Evolutionary conservation across 176 grass and related monocot species (phyloP).

Genomic region (Hsuehochloa calcarea): DNA sequence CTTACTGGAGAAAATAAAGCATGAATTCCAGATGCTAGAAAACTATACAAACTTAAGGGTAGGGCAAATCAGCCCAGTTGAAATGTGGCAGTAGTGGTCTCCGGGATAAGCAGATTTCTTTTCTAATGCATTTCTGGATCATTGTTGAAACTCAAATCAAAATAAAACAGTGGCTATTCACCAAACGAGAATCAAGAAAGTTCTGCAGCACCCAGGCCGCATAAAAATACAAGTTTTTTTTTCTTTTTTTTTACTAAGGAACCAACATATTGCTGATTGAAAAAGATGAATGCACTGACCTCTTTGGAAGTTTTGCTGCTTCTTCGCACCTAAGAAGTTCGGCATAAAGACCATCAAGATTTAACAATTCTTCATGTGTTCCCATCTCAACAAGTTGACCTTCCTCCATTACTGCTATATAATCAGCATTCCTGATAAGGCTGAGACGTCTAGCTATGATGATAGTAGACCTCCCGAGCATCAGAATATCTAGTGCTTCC

Average conservation of each 20-base stretch:
- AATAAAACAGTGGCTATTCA: not conserved
- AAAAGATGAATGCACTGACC: slow-evolving; percentile 56
- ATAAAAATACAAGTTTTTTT: not conserved
- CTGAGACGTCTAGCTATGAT: slow-evolving; percentile 94
- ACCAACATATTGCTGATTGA: not conserved
- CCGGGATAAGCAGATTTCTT: not conserved
- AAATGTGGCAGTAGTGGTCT: not conserved
- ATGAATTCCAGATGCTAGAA: not conserved
- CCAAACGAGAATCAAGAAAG: not conserved
- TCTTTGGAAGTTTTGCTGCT: slow-evolving; percentile 88
- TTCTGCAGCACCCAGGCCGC: not conserved
- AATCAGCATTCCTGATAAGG: slow-evolving; percentile 99
- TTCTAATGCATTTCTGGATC: not conserved
- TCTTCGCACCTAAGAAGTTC: slow-evolving; percentile 94
- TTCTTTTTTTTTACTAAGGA: not conserved
- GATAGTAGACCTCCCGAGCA: slow-evolving; percentile 90
- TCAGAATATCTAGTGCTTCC: slow-evolving; percentile 88
- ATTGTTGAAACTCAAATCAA: not conserved
- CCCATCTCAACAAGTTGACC: slow-evolving; percentile 99
- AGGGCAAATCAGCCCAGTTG: not conserved
- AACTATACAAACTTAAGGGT: not conserved
- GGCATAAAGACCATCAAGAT: slow-evolving; percentile 88
- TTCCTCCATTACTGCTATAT: slow-evolving; percentile 98
- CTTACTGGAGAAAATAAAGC: not conserved
- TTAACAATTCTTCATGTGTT: slow-evolving; percentile 93